Evolutionary conservation across 176 grass and related monocot species (phyloP).

Genomic region (Rhynchospora pubera): DNA sequence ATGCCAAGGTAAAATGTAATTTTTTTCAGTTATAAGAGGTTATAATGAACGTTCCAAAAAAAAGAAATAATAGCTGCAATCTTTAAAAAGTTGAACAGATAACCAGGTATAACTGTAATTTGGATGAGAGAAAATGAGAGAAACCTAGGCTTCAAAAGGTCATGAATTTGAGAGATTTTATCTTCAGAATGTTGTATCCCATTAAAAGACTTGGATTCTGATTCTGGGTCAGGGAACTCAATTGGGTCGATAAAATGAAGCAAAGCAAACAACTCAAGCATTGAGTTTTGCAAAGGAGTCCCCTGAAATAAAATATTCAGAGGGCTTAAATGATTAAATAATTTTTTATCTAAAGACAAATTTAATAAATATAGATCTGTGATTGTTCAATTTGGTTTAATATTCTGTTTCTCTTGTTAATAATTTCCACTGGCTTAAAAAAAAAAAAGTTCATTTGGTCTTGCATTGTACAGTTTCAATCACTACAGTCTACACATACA

Average conservation of each 20-base stretch:
- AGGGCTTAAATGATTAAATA: not conserved
- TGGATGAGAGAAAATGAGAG: not conserved
- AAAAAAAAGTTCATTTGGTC: not conserved
- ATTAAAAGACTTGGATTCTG: conserved; percentile 39
- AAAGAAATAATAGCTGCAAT: not conserved
- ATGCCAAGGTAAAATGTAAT: not conserved
- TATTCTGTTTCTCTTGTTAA: not conserved
- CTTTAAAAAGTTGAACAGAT: not conserved
- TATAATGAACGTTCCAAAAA: not conserved
- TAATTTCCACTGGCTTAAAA: not conserved
- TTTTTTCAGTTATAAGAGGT: not conserved
- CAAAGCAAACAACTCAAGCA: conserved; percentile 58
- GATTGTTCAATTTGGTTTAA: not conserved
- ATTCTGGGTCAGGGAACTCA: conserved; percentile 56
- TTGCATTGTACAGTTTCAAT: not conserved
- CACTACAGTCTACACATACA: not conserved
- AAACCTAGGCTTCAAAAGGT: conserved; percentile 59
- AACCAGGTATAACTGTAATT: not conserved
- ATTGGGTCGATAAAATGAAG: conserved; percentile 63
- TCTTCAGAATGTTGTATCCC: conserved; percentile 29
- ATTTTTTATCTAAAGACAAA: not conserved
- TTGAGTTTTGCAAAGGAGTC: conserved; percentile 54
- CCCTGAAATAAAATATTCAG: conserved; percentile 29
- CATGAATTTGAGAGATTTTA: conserved; percentile 49
- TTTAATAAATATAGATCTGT: not conserved